These are phyloP conservation scores for Cajanus cajan DNA, from an alignment of 306 rosid species.

Conservation along the genomic window DNA sequence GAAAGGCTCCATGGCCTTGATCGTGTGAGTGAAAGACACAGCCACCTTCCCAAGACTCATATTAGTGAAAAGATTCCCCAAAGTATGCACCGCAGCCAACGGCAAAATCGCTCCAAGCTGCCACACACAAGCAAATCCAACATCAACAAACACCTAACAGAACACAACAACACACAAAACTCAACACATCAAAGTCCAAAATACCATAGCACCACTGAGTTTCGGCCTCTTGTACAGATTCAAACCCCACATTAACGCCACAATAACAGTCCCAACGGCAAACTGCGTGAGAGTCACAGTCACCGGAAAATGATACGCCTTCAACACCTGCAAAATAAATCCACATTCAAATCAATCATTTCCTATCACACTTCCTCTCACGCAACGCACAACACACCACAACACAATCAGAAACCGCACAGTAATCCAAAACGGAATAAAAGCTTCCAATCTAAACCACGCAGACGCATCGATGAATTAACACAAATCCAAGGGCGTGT, in stretches of 20 bases:
- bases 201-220: slow-evolving; percentile 71
- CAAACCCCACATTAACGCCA: slow-evolving; percentile 73
- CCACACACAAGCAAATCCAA: not conserved
- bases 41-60: slow-evolving; percentile 99
- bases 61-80: slow-evolving; percentile 97
- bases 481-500: not conserved
- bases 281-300: slow-evolving; percentile 73
- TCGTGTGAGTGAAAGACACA: slow-evolving; percentile 96
- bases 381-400: not conserved
- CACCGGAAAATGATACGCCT: slow-evolving; percentile 69
- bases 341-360: not conserved
- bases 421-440: too few relatives aligned
- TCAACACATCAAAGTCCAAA: not conserved
- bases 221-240: slow-evolving; percentile 87
- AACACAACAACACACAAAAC: not conserved
- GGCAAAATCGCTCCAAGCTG: slow-evolving; percentile 89
- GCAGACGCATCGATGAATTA: too few relatives aligned
- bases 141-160: not conserved
- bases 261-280: slow-evolving; percentile 76
- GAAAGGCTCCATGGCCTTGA: slow-evolving; percentile 98
- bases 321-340: slow-evolving; percentile 68
- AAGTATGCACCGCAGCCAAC: slow-evolving; percentile 73
- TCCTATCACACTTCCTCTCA: not conserved
- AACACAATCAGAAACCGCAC: not conserved
- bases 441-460: too few relatives aligned